Evolutionary conservation across 129 eudicot genomes (phyloP).

Genomic region (Chrysanthemum seticuspe): DNA sequence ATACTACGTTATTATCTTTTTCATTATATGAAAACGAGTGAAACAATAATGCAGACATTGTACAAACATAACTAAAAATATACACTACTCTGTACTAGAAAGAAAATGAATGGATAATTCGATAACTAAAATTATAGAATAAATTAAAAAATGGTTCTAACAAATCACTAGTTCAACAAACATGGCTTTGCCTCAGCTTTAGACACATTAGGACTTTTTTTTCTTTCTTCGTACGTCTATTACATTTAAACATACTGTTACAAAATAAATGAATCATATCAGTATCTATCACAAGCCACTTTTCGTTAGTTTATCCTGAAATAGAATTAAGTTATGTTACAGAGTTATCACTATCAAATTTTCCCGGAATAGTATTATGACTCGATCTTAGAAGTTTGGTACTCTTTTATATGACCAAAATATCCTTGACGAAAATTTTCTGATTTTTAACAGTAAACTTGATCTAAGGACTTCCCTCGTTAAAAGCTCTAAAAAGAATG

Average conservation of each 20-base stretch:
- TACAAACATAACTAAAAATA: no score
- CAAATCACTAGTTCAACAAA: no score
- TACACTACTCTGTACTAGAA: no score
- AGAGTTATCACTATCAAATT: not conserved
- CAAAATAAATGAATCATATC: no score
- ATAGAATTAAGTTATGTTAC: not conserved
- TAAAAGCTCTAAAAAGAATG: not conserved
- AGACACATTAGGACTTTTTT: no score
- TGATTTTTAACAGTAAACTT: not conserved
- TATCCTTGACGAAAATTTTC: not conserved
- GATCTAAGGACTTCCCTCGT: not conserved
- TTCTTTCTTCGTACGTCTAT: no score
- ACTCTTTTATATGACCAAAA: not conserved
- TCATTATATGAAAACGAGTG: not conserved
- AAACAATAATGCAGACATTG: no score
- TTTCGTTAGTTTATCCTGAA: not conserved
- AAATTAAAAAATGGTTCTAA: no score
- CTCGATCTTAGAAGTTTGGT: not conserved
- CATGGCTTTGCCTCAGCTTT: no score
- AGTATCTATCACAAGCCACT: not conserved
- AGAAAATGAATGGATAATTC: no score
- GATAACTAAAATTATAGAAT: no score
- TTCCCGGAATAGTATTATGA: not conserved
- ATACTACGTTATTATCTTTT: not conserved
- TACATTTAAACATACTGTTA: no score